Evolutionary conservation across 768 basidiomycete species (phyloP), one percentile per base, ranked within the genome.

Genomic region (Leccinellum albellum): DNA sequence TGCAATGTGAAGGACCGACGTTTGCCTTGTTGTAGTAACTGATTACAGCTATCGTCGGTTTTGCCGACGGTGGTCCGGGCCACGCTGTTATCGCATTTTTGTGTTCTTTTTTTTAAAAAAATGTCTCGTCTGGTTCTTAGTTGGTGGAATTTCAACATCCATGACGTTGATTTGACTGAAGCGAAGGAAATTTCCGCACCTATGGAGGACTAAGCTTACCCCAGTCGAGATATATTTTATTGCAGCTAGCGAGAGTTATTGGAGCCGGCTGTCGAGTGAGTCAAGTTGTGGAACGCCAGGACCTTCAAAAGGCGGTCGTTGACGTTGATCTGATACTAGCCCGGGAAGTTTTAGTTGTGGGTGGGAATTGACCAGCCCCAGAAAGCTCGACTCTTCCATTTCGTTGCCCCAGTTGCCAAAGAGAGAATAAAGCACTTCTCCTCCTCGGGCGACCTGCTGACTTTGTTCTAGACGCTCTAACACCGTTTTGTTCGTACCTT

Each of bases 361-460:
- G 70, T 71, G 70, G 70, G 70, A 73, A 71, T 52, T 56, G 48
- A 54, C 51, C 62, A 58, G 62, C 56, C 40, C 63, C 51, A 64
- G 64, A 69, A 68, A 60, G 61, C 60, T 56, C 50, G 50, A 58
- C 59, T 61, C 63, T 67, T 71, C 65, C 61, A 60, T 67, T 70
- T 67, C 63, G 48, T 61, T 61, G 66, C 57, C 71, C 62, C 58
- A 68, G 54, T 68, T 73, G 44, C 70, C 70, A 73, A 73, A 73
- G 59, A 59, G 68, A 71, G 70, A 60, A 71, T 72, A 71, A 71
- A 71, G 71, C 66, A 64, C 55, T 6, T 44, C 53, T 65, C 55
- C 54, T 52, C 44, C 66, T 57, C 69, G 65, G 59, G 48, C 64
- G 46, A 60, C 61, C 61, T 56, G 57, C 60, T 61, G 55, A 58